phyloP scores from a whole-genome alignment of 2,329 filamentous ascomycete species.

The Pestalotiopsis sp. region DNA sequence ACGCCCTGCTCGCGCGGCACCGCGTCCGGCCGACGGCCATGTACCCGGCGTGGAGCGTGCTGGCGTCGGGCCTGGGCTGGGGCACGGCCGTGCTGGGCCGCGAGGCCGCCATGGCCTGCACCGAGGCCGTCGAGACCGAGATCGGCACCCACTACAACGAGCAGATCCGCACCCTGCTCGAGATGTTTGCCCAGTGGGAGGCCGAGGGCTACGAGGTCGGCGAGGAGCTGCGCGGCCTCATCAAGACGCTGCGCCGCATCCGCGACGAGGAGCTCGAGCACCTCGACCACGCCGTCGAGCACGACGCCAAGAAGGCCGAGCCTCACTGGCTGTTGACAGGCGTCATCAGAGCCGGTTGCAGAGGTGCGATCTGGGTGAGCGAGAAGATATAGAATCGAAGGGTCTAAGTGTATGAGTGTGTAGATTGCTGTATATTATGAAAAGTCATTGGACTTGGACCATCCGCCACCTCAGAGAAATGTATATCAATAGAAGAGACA shows the following conservation, averaged over 20 bases:
- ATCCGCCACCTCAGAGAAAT: no score
- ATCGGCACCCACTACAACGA: constrained; percentile 95
- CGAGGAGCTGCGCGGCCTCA: constrained; percentile 72
- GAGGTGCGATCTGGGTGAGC: constrained; percentile 90
- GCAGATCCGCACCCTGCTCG: constrained; percentile 80
- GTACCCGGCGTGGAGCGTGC: constrained; percentile 84
- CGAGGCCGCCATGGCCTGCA: constrained; percentile 97
- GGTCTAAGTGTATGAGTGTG: not conserved
- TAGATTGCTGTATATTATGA: not conserved
- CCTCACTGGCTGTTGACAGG: constrained; percentile 89
- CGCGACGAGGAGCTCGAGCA: constrained; percentile 97
- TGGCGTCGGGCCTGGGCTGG: constrained; percentile 85
- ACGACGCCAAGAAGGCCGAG: constrained; percentile 87
- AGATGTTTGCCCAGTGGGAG: constrained; percentile 80
- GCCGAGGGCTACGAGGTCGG: constrained; percentile 78
- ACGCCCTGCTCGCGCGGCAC: constrained; percentile 78
- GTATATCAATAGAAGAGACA: no score
- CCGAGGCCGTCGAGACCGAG: constrained; percentile 97
- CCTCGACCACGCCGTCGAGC: constrained; percentile 89
- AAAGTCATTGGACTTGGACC: no score
- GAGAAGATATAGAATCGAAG: constrained; percentile 58
- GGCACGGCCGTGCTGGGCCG: constrained; percentile 84
- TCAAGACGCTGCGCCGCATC: constrained; percentile 77
- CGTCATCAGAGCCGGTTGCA: constrained; percentile 86
- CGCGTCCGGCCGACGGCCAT: constrained; percentile 90